phyloP scores from a whole-genome alignment of 169 alveolate genomes.

The Cryptosporidium tyzzeri region DNA sequence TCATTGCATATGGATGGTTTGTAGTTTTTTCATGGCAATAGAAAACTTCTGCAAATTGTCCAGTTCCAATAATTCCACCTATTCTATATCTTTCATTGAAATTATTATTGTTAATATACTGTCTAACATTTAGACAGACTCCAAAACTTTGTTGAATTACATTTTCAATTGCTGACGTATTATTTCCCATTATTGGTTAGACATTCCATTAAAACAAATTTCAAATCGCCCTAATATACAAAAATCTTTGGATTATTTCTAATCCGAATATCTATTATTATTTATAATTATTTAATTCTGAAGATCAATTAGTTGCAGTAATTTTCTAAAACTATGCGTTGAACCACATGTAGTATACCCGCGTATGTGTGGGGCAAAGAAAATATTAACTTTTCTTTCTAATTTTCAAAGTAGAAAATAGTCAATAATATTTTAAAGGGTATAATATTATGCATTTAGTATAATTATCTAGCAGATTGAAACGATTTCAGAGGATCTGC shows the following conservation, averaged over 20 bases:
- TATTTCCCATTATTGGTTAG: slow-evolving; percentile 35
- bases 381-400: not conserved
- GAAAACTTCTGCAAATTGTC: slow-evolving; percentile 63
- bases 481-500: too few relatives aligned
- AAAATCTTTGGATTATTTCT: not conserved
- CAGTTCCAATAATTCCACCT: slow-evolving; percentile 55
- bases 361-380: slow-evolving; percentile 19
- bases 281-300: not conserved
- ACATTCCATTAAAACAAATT: slow-evolving; percentile 2
- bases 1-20: slow-evolving; percentile 46
- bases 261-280: slow-evolving; percentile 1
- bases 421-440: too few relatives aligned
- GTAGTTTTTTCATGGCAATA: slow-evolving; percentile 22
- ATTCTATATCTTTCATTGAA: slow-evolving; percentile 36
- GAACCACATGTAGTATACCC: slow-evolving; percentile 16
- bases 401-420: not conserved
- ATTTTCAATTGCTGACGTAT: slow-evolving; percentile 32
- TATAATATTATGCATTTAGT: not conserved
- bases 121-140: slow-evolving; percentile 50
- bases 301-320: slow-evolving; percentile 19
- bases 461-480: too few relatives aligned
- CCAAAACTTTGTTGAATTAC: slow-evolving; percentile 41
- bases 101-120: slow-evolving; percentile 19
- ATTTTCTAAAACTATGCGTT: slow-evolving; percentile 17
- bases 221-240: not conserved